These are phyloP conservation scores for Pythium graminicola DNA, from an alignment of 352 stramenopile genomes.

Conservation along the genomic window DNA sequence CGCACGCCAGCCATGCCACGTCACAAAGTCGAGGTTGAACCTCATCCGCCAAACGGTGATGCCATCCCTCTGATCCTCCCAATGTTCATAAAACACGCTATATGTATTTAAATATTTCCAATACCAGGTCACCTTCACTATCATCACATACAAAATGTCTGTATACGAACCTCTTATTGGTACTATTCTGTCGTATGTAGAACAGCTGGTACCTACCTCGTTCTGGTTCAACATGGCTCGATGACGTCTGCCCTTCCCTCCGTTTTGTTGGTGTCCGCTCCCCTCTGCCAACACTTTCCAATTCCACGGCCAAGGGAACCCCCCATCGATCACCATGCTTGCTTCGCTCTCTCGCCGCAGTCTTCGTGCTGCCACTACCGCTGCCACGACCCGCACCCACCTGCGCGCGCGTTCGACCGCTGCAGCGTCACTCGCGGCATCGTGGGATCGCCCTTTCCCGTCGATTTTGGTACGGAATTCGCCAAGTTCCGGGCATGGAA, in stretches of 20 bases:
- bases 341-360: constrained; percentile 14
- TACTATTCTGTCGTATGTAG: too few species aligned
- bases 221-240: constrained; percentile 8
- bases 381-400: constrained; percentile 19
- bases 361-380: constrained; percentile 8
- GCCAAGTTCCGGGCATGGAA: too few species aligned
- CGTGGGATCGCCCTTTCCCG: constrained; percentile 71
- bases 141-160: too few species aligned
- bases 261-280: not conserved
- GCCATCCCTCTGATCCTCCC: too few species aligned
- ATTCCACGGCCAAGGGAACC: not conserved
- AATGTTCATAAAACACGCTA: too few species aligned
- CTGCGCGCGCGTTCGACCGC: constrained; percentile 30
- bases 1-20: too few species aligned
- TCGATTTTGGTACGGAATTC: constrained; percentile 55
- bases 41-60: too few species aligned
- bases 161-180: too few species aligned
- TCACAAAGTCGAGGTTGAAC: too few species aligned
- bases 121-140: too few species aligned
- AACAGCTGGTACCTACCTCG: not conserved
- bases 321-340: constrained; percentile 1
- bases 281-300: not conserved
- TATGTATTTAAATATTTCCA: too few species aligned
- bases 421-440: constrained; percentile 48
- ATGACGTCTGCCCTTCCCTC: constrained; percentile 3